Conservation (phyloP, 169 alveolate genomes). For the Toxoplasma gondii region DNA sequence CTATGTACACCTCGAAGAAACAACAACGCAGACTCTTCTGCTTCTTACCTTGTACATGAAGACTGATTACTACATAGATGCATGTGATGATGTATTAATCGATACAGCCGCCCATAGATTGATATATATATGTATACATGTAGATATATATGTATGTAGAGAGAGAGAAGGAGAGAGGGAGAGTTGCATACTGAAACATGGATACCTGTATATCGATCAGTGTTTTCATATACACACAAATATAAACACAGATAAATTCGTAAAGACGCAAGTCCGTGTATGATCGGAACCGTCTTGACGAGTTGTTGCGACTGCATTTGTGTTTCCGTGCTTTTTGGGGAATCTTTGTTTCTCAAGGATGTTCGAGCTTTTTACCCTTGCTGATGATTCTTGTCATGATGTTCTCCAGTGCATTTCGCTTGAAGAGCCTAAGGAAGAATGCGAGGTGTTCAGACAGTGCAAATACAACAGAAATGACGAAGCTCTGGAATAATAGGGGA, state of each 20-base stretch:
- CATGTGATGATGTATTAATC: neutral
- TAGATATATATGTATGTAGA: neutral
- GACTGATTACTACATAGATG: neutral
- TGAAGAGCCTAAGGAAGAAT: conserved; percentile 23
- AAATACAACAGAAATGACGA: too few relatives aligned
- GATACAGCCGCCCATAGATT: neutral
- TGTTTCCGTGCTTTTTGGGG: too few relatives aligned
- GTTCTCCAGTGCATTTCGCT: conserved; percentile 30
- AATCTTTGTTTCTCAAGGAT: too few relatives aligned
- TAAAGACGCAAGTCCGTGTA: too few relatives aligned
- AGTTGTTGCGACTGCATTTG: too few relatives aligned
- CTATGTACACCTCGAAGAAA: too few relatives aligned
- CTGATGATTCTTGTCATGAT: conserved; percentile 25
- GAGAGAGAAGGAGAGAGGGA: neutral
- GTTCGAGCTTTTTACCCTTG: conserved; percentile 21
- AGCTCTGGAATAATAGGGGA: too few relatives aligned
- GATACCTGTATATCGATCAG: too few relatives aligned
- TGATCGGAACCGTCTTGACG: too few relatives aligned
- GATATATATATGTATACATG: neutral
- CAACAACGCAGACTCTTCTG: too few relatives aligned
- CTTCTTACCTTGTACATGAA: neutral
- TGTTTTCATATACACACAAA: too few relatives aligned
- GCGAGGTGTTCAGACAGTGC: neutral
- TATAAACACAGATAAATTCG: too few relatives aligned
- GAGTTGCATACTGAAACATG: neutral